These are phyloP conservation scores for Cladosporium phlei DNA, from an alignment of 2,329 filamentous ascomycete species.

Conservation along the genomic window DNA sequence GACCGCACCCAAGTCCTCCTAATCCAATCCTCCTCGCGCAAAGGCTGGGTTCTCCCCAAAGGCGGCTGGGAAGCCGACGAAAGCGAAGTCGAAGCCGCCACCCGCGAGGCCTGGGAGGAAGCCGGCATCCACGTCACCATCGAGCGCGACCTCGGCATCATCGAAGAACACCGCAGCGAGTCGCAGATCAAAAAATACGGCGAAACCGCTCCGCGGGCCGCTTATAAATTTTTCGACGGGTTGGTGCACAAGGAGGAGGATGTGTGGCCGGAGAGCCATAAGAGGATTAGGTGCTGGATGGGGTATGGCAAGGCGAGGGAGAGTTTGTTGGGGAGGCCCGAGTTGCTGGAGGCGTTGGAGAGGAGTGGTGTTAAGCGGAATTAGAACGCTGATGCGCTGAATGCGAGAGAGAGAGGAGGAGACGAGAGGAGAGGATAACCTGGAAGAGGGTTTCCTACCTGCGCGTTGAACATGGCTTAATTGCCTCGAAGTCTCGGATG, in stretches of 20 bases:
- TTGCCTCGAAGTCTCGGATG: too few species aligned
- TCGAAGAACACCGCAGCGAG: slow-evolving; percentile 67
- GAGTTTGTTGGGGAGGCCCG: slow-evolving; percentile 71
- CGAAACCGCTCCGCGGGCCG: slow-evolving; percentile 61
- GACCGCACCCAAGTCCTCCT: slow-evolving; percentile 87
- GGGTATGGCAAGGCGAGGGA: slow-evolving; percentile 76
- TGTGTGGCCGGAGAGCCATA: slow-evolving; percentile 91
- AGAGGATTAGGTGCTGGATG: slow-evolving; percentile 87
- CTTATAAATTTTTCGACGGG: slow-evolving; percentile 81
- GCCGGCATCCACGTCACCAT: slow-evolving; percentile 85
- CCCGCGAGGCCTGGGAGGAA: slow-evolving; percentile 95
- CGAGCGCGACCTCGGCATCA: slow-evolving; percentile 78
- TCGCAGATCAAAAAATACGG: slow-evolving; percentile 31
- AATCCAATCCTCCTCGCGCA: slow-evolving; percentile 85
- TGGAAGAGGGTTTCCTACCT: too few species aligned
- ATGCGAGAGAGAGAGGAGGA: too few species aligned
- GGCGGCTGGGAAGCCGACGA: slow-evolving; percentile 98
- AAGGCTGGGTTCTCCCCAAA: slow-evolving; percentile 95
- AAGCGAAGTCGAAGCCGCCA: slow-evolving; percentile 76
- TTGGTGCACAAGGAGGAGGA: slow-evolving; percentile 79
- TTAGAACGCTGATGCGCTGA: too few species aligned
- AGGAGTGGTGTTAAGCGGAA: slow-evolving; percentile 50
- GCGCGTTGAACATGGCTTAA: too few species aligned
- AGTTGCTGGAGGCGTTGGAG: slow-evolving; percentile 81
- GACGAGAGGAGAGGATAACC: too few species aligned